These are phyloP conservation scores for Aureobasidium subglaciale DNA, from an alignment of 2,329 filamentous ascomycete species.

Conservation along the genomic window DNA sequence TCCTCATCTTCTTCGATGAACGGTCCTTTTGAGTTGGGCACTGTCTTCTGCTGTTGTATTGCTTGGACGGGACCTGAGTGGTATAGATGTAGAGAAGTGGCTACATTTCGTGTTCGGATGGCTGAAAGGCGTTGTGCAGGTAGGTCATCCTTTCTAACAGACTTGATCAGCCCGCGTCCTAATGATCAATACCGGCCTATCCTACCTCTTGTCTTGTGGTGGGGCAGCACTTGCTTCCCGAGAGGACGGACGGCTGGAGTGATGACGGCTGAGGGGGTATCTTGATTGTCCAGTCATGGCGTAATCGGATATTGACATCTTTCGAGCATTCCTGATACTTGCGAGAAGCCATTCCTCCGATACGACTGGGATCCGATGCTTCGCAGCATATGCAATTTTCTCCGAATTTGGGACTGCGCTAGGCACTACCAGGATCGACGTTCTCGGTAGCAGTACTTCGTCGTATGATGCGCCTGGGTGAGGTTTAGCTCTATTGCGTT, in stretches of 20 bases:
- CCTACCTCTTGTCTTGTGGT: not conserved
- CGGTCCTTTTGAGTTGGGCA: slow-evolving; percentile 11
- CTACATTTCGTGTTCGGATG: slow-evolving; percentile 24
- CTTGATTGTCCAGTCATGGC: not conserved
- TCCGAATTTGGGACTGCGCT: slow-evolving; percentile 49
- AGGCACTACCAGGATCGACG: slow-evolving; percentile 68
- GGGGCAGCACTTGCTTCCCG: not conserved
- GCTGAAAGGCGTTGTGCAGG: slow-evolving; percentile 25
- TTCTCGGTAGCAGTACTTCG: slow-evolving; percentile 63
- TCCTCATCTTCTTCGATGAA: slow-evolving; percentile 27
- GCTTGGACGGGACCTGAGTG: not conserved
- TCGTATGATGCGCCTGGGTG: slow-evolving; percentile 64
- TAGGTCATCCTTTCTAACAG: slow-evolving; percentile 15
- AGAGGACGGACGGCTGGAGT: not conserved
- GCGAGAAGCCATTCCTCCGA: slow-evolving; percentile 69
- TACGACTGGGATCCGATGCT: slow-evolving; percentile 76
- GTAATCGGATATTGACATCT: not conserved
- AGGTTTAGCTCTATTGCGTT: not conserved
- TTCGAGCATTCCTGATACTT: not conserved
- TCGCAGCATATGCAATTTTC: slow-evolving; percentile 70
- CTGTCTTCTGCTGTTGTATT: not conserved
- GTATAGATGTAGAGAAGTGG: slow-evolving; percentile 24
- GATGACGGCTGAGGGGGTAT: not conserved
- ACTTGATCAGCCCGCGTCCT: not conserved
- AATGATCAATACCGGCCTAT: not conserved